Evolutionary conservation across 2,329 filamentous ascomycete species (phyloP).

Genomic region (Allantophomopsis cytisporea): DNA sequence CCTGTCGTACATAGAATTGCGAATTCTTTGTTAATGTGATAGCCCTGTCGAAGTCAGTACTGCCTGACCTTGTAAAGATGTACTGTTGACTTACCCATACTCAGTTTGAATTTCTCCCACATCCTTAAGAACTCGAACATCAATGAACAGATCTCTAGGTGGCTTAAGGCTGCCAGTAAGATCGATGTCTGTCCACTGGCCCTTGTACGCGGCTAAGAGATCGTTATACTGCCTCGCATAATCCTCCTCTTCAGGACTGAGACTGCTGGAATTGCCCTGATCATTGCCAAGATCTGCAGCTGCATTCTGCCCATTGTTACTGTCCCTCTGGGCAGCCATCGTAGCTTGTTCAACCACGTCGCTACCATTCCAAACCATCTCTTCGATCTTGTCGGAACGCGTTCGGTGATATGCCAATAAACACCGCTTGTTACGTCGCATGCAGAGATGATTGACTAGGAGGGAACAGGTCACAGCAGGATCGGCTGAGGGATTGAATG

Average conservation of each 20-base stretch:
- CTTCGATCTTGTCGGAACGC: constrained; percentile 80
- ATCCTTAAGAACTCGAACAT: constrained; percentile 90
- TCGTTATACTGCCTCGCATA: constrained; percentile 89
- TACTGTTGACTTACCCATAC: constrained; percentile 49
- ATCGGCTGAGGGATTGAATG: constrained; percentile 67
- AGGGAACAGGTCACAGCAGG: constrained; percentile 77
- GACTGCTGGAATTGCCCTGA: constrained; percentile 51
- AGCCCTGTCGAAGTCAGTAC: constrained; percentile 37
- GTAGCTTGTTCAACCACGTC: constrained; percentile 64
- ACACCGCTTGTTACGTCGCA: constrained; percentile 92
- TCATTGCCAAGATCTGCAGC: constrained; percentile 22
- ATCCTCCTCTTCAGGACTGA: constrained; percentile 93
- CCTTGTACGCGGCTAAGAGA: constrained; percentile 89
- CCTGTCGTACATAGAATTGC: constrained; percentile 92
- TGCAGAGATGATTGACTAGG: constrained; percentile 85
- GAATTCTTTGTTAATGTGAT: constrained; percentile 87
- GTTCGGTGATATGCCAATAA: constrained; percentile 88
- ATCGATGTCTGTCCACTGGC: constrained; percentile 96
- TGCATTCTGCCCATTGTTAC: constrained; percentile 17
- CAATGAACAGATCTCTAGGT: constrained; percentile 88
- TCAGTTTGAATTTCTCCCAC: constrained; percentile 97
- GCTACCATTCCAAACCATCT: constrained; percentile 81
- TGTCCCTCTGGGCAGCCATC: constrained; percentile 26
- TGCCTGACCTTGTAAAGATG: neutral
- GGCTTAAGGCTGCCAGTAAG: constrained; percentile 61